Evolutionary conservation across 176 grass and related monocot genomes (phyloP).

Genomic region (Paspalum notatum): DNA sequence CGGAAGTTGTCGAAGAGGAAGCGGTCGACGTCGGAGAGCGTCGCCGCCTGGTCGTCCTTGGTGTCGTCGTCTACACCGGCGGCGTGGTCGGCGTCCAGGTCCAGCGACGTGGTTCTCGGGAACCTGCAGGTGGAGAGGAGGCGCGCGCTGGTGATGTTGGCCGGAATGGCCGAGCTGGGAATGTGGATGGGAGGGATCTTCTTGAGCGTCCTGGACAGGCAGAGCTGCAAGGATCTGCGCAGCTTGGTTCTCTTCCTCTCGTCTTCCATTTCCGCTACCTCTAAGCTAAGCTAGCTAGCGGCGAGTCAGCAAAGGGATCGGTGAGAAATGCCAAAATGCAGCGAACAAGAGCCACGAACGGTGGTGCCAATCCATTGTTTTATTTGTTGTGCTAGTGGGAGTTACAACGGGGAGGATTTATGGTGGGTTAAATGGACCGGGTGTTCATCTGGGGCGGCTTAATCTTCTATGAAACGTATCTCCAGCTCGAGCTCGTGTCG

Average conservation of each 20-base stretch:
- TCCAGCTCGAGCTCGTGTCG: no score
- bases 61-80: not conserved
- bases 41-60: constrained; percentile 51
- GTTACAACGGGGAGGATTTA: constrained; percentile 21
- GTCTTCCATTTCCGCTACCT: constrained; percentile 43
- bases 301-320: not conserved
- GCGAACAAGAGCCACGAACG: not conserved
- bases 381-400: constrained; percentile 33
- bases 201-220: constrained; percentile 69
- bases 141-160: constrained; percentile 47
- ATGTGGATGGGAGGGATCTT: constrained; percentile 57
- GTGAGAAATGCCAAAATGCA: not conserved
- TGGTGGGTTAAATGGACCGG: not conserved
- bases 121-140: constrained; percentile 73
- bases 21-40: constrained; percentile 82
- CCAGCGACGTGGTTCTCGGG: constrained; percentile 57
- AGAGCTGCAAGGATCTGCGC: constrained; percentile 58
- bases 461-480: not conserved
- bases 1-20: constrained; percentile 81
- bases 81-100: constrained; percentile 26
- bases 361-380: not conserved
- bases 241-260: constrained; percentile 48
- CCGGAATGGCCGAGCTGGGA: constrained; percentile 38
- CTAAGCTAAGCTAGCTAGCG: not conserved
- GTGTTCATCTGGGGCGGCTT: not conserved